phyloP scores from a whole-genome alignment of 345 rosid species.

The Toxicodendron radicans region DNA sequence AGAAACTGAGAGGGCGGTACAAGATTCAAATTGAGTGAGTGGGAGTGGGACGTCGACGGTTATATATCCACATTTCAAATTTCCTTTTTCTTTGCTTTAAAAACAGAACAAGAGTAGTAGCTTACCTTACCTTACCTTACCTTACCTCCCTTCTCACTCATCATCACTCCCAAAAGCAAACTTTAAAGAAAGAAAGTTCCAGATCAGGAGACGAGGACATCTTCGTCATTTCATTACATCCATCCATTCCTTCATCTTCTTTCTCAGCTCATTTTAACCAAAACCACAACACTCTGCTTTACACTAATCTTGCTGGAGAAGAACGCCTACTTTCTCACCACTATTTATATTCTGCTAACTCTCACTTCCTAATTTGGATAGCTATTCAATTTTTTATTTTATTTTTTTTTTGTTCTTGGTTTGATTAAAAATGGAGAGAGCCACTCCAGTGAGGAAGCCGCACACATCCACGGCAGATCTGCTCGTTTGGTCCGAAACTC shows the following conservation, averaged over 20 bases:
- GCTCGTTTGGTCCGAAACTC: slow-evolving; percentile 77
- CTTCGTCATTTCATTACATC: slow-evolving; percentile 19
- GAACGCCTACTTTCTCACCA: not conserved
- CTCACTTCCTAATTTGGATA: not conserved
- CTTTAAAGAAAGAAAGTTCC: slow-evolving; percentile 25
- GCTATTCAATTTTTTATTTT: too few relatives aligned
- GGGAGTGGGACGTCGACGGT: slow-evolving; percentile 15
- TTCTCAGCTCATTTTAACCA: not conserved
- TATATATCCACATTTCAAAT: slow-evolving; percentile 8
- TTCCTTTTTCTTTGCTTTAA: slow-evolving; percentile 29
- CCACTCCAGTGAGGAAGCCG: slow-evolving; percentile 73
- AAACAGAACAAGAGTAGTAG: slow-evolving; percentile 27
- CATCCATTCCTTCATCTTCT: not conserved
- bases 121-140: too few relatives aligned
- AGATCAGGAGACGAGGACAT: slow-evolving; percentile 29
- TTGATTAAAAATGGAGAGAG: slow-evolving; percentile 58
- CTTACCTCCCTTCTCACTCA: slow-evolving; percentile 16
- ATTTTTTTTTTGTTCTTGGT: not conserved
- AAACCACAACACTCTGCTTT: slow-evolving; percentile 8
- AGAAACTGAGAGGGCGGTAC: slow-evolving; percentile 28
- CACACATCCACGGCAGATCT: slow-evolving; percentile 89
- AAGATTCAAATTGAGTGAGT: slow-evolving; percentile 25
- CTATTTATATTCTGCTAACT: not conserved
- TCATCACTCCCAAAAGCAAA: slow-evolving; percentile 13
- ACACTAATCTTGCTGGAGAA: slow-evolving; percentile 1